Evolutionary conservation across 2,329 filamentous ascomycete species (phyloP).

Genomic region (Colletotrichum tropicicola): DNA sequence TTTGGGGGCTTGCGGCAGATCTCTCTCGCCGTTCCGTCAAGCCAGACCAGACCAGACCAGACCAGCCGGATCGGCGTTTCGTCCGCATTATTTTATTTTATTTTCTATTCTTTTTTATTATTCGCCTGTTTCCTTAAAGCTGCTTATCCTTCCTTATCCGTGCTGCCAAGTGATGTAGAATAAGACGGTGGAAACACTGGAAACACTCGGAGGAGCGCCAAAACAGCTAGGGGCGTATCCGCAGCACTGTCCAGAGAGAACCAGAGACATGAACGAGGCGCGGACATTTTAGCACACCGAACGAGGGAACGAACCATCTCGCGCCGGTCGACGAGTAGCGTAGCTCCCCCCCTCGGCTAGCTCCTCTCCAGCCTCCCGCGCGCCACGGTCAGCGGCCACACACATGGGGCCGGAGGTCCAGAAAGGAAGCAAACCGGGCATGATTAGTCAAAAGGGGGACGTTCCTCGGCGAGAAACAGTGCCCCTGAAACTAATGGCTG

Average conservation of each 20-base stretch:
- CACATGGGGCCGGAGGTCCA: too few relatives aligned
- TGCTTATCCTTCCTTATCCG: not conserved
- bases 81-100: too few relatives aligned
- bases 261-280: not conserved
- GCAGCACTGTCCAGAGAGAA: not conserved
- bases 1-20: not conserved
- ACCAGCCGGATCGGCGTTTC: constrained; percentile 1
- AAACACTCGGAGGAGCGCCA: not conserved
- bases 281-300: not conserved
- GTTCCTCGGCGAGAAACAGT: too few relatives aligned
- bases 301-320: too few relatives aligned
- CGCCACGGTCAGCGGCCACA: constrained; percentile 2
- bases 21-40: not conserved
- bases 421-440: too few relatives aligned
- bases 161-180: too few relatives aligned
- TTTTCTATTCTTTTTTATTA: not conserved
- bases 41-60: too few relatives aligned
- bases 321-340: too few relatives aligned
- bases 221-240: not conserved
- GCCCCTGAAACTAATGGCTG: not conserved
- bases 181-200: not conserved
- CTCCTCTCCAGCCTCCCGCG: constrained; percentile 5
- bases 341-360: too few relatives aligned
- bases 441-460: too few relatives aligned
- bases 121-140: not conserved